These are phyloP conservation scores for Ustilago hordei DNA, from an alignment of 1,284 basidiomycete species.

Conservation along the genomic window DNA sequence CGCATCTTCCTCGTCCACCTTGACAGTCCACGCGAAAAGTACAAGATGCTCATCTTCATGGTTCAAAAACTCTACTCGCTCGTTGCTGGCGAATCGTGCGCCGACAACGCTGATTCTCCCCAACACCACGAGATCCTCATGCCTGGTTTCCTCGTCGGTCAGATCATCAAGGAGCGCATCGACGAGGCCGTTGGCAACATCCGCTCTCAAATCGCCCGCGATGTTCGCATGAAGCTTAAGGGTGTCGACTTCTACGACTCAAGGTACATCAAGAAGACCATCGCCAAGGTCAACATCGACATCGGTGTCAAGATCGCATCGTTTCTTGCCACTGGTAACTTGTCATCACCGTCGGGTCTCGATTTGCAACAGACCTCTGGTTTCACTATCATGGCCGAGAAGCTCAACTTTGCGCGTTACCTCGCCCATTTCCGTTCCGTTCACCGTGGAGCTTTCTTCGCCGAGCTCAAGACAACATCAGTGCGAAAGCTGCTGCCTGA, in stretches of 20 bases:
- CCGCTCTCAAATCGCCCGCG: slow-evolving; percentile 79
- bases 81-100: slow-evolving; percentile 88
- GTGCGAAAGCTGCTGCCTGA: slow-evolving; percentile 97
- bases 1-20: slow-evolving; percentile 93
- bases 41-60: slow-evolving; percentile 97
- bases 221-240: slow-evolving; percentile 79
- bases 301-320: slow-evolving; percentile 89
- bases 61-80: slow-evolving; percentile 93
- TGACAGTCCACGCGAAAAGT: slow-evolving; percentile 90
- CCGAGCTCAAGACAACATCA: slow-evolving; percentile 97
- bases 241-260: slow-evolving; percentile 87
- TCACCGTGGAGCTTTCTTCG: slow-evolving; percentile 99
- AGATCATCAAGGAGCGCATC: slow-evolving; percentile 97
- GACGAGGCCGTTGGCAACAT: slow-evolving; percentile 88
- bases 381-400: slow-evolving; percentile 98
- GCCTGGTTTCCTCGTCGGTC: slow-evolving; percentile 90
- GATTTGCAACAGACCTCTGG: slow-evolving; percentile 97
- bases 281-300: slow-evolving; percentile 87
- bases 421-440: slow-evolving; percentile 98
- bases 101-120: slow-evolving; percentile 98
- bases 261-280: slow-evolving; percentile 83
- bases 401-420: slow-evolving; percentile 98
- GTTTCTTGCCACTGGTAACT: slow-evolving; percentile 97
- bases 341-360: slow-evolving; percentile 92
- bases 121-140: slow-evolving; percentile 98